Evolutionary conservation across 768 basidiomycete genomes (phyloP), one percentile per base, ranked within the genome.

Genomic region (Inosperma sp.): DNA sequence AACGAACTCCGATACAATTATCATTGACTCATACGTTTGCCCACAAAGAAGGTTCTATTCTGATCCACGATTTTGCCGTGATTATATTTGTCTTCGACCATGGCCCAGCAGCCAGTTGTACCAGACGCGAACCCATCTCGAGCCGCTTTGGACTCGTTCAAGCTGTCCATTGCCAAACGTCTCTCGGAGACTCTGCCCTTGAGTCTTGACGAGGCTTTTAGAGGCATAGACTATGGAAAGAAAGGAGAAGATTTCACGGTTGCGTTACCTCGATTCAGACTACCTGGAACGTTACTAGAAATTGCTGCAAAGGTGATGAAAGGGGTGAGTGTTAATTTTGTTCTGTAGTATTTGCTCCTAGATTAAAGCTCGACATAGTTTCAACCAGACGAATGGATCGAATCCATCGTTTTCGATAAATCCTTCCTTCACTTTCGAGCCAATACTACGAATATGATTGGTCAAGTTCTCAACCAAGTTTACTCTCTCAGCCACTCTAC

Each of bases 191-290:
- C 81, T 0, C 68, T 90, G 7, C 81, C 83, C 21, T 67, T 94
- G 47, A 75, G 83, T 0, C 54, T 91, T 25, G 86, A 88, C 33
- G 82, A 89, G 61, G 90, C 83, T 0, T 95, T 88, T 68, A 65
- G 77, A 19, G 93, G 88, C 17, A 86, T 95, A 0, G 88, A 94
- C 64, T 88, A 85, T 56, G 90, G 89, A 26, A 91, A 94, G 71
- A 94, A 93, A 68, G 90, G 88, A 16, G 83, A 79, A 35, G 94
- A 98, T 70, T 93, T 96, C 59, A 86, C 88, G 0, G 80, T 98
- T 17, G 92, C 95, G 0, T 68, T 97, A 40, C 88, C 93, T 16
- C 80, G 94, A 54, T 96, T 95, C 72, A 77, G 89, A 51, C 71
- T 95, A 19, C 83, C 84, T 9, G 92, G 83, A 17, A 93, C 92